Percentiles rank a stretch among this genome's conserved stretches.
Conservation (phyloP, 495 filamentous ascomycete genomes). For the Hypoxylon cercidicola region DNA sequence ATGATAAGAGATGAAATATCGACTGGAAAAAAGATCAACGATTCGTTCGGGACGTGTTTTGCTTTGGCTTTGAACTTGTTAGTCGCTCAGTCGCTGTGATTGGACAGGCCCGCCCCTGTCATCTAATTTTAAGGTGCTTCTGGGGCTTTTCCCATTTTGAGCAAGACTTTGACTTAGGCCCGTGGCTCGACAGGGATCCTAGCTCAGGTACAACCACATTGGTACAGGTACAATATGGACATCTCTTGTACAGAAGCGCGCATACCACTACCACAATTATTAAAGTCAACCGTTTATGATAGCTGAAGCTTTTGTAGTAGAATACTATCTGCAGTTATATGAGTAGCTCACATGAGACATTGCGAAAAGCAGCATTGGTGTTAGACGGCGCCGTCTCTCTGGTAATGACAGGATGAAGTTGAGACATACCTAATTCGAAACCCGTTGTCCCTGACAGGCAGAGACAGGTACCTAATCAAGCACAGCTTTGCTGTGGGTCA, state of each 20-base stretch:
- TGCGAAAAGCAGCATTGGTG: background rate
- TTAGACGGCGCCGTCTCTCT: conserved; percentile 1
- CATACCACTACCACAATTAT: no score
- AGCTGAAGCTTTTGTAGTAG: no score
- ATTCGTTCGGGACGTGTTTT: conserved; percentile 17
- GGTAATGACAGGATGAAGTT: background rate
- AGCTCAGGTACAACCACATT: conserved; percentile 20
- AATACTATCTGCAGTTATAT: no score
- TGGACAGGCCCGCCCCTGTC: conserved; percentile 39
- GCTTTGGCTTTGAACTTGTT: conserved; percentile 22
- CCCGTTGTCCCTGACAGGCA: conserved; percentile 11
- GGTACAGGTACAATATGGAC: conserved; percentile 5
- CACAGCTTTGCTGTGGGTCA: conserved; percentile 19
- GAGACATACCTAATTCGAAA: conserved; percentile 19
- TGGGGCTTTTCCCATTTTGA: conserved; percentile 34
- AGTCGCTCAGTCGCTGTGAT: conserved; percentile 18
- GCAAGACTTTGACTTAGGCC: conserved; percentile 23
- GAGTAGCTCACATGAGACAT: background rate
- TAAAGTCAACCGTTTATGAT: no score
- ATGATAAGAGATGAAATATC: conserved; percentile 20
- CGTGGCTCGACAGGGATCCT: conserved; percentile 37
- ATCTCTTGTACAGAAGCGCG: background rate
- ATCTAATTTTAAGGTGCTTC: conserved; percentile 45
- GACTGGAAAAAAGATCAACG: conserved; percentile 24
- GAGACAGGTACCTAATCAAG: background rate